Base-by-base conservation (phyloP, 2,329 filamentous ascomycete genomes). In the Ascochyta viciae-villosae region DNA sequence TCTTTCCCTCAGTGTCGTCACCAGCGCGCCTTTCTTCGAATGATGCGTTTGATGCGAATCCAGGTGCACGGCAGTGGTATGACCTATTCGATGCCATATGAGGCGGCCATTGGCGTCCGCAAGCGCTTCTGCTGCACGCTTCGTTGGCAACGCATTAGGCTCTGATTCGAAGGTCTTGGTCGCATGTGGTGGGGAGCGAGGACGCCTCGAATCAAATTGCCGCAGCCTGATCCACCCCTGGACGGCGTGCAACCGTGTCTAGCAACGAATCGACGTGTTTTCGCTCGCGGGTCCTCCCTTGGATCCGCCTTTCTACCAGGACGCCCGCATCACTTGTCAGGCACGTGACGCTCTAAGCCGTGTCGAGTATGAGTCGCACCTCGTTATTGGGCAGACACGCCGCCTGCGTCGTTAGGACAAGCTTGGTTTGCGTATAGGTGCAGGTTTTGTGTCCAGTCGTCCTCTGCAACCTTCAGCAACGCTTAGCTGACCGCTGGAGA, bases 121-220 rank as follows among this genome's bases (percentile, higher is more conserved):
- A 66, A 67, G 65, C 66, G 67, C 67, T 65, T 58, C 56, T 51
- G 58, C 64, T 67, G 71, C 71, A 74, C 66, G 71, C 70, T 73
- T 64, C 56, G 72, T 66, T 74, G 72, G 72, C 72, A 73, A 62
- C 68, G 72, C 71, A 70, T 64, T 65, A 57, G 55, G 55, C 57
- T 52, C 54, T 67, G 65, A 67, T 68, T 72, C 62, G 69, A 66
- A 54, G 53, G 41, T 47, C 53, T 43, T 56, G 48, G 49, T 55
- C 42, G 54, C 50, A 58, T 63, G 65, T 66, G 67, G 69, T 51
- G 62, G 66, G 54, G 44, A 57, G 60, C 58, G 60, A 52, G 53
- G 54, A 50, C 38, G 50, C 57, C 60, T 68, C 71, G 62, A 71
- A 72, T 74, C 66, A 71, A 38, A 58, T 19, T 22, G 44, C 60